Percentiles rank a stretch among this genome's conserved stretches.
These are phyloP conservation scores for Spinacia oleracea DNA, from an alignment of 179 eudicot species.

Conservation along the genomic window DNA sequence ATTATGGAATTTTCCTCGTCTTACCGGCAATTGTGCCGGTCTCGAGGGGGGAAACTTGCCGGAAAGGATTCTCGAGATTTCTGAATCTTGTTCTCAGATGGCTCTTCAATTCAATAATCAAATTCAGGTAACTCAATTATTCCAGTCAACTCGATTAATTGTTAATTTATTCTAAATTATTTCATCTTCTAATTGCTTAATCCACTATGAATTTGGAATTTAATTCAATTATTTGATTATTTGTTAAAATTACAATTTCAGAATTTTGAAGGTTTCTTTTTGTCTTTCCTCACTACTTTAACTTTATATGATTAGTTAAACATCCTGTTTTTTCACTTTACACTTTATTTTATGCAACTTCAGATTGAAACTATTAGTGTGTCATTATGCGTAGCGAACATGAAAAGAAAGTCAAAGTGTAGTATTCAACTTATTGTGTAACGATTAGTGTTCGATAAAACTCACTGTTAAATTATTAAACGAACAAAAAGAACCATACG, in stretches of 20 bases:
- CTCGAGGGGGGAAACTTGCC: conserved; percentile 51
- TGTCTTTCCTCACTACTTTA: conserved; percentile 15
- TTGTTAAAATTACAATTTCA: neutral
- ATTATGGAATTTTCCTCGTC: conserved; percentile 62
- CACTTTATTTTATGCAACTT: conserved; percentile 11
- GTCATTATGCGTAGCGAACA: no score
- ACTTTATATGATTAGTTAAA: neutral
- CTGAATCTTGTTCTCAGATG: conserved; percentile 86
- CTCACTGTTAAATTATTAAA: neutral
- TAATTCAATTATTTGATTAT: neutral
- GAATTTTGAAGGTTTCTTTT: neutral
- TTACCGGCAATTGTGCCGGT: conserved; percentile 52
- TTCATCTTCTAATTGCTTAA: no score
- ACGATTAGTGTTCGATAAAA: no score
- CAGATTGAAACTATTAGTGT: neutral
- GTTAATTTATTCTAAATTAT: no score
- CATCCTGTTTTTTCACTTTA: neutral
- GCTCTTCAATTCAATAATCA: conserved; percentile 69
- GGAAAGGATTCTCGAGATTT: conserved; percentile 65
- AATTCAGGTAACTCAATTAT: conserved; percentile 46
- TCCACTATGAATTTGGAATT: no score
- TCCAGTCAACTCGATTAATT: neutral
- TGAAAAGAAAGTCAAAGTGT: no score
- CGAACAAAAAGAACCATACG: neutral
- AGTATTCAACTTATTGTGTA: no score